Evolutionary conservation across 345 rosid species (phyloP), one percentile per base, ranked within the genome.

Genomic region (Rhizophora apiculata): DNA sequence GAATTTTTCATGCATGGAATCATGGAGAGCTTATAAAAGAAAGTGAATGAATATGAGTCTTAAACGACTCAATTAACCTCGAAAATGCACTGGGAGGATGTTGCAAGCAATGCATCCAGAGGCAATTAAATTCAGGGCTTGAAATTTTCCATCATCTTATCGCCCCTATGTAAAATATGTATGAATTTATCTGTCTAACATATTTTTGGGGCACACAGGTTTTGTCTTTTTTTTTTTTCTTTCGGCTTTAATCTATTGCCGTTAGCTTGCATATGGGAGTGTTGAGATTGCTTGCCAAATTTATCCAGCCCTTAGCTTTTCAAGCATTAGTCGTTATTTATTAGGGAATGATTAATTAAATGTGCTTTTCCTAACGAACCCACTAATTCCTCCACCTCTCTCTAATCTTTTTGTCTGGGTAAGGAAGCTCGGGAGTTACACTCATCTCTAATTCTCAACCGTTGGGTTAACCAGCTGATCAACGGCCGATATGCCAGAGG

Each of bases 351-450:
- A 75, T 66, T 56, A 61, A 72, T 71, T 72, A 75, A 72, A 53
- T 71, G 49, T 60, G 60, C 62, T 58, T 72, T 75, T 36, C 69
- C 65, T 74, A 69, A 60, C 81, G 64, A 86, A 71, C 79, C 81
- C 86, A 74, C 81, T 79, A 78, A 84, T 81, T 64, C 68, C 86
- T 83, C 82, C 76, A 60, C 73, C 53, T 68, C 78, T 70, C 63
- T 31, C 29, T 31, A 68, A 34, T 52, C 51, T 55, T 73, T 72
- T 78, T 64, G 73, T 77, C 73, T 4, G 63, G 66, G 82, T 53
- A 75, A 73, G 80, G 85, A 86, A 88, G 85, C 76, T 80, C 77
- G 81, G 87, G 88, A 77, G 90, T 83, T 88, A 80, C 78, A 80
- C 18, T 54, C 62, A 76, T 19, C 54, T 63, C 59, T 54, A 34